These are phyloP conservation scores for Boletus insuetus DNA, from an alignment of 768 basidiomycete genomes.

Conservation along the genomic window DNA sequence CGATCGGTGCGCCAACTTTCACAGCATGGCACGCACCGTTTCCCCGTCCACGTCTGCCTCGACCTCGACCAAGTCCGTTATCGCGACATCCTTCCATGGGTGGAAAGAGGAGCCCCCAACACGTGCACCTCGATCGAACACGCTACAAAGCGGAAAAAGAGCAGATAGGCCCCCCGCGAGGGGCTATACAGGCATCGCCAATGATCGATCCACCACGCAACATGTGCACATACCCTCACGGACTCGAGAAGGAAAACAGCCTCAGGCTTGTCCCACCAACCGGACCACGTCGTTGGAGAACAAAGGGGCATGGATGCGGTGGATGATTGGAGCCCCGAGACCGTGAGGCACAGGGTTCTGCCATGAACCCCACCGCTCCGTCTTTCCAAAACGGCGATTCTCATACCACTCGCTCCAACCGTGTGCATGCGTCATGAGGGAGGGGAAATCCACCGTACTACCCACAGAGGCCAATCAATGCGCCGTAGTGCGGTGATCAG, in stretches of 20 bases:
- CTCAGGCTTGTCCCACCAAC: not conserved
- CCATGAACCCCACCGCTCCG: not conserved
- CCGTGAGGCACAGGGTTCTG: not conserved
- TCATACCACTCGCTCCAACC: too few relatives aligned
- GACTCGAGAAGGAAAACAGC: not conserved
- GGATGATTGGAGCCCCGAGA: not conserved
- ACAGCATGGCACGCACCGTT: too few relatives aligned
- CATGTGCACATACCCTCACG: not conserved
- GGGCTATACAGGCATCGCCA: constrained; percentile 6
- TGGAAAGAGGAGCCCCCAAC: not conserved
- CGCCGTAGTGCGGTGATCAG: not conserved
- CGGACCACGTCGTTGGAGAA: not conserved
- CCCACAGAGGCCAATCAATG: not conserved
- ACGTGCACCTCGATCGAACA: not conserved
- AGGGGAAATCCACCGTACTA: too few relatives aligned
- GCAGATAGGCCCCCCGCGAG: not conserved
- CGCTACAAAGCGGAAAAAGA: not conserved
- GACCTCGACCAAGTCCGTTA: not conserved
- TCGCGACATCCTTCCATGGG: not conserved
- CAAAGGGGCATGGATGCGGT: too few relatives aligned
- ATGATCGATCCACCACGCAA: not conserved
- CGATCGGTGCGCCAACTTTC: not conserved
- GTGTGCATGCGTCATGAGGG: too few relatives aligned
- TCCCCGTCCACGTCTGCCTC: not conserved
- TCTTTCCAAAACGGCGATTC: constrained; percentile 4